phyloP scores from a whole-genome alignment of 495 filamentous ascomycete genomes.

The Penicillium soppii region DNA sequence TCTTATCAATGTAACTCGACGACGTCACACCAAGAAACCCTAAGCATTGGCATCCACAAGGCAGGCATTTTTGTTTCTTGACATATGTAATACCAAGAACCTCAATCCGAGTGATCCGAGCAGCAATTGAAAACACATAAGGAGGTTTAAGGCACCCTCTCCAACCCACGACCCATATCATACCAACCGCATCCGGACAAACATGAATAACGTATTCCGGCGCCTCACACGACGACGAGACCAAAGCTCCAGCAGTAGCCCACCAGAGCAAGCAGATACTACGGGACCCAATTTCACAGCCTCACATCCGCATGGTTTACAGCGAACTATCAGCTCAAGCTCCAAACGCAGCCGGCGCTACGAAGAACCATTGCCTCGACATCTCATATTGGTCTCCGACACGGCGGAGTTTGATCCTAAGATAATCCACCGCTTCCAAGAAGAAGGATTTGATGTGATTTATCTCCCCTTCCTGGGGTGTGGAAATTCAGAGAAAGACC shows the following conservation, averaged over 20 bases:
- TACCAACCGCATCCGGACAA: neutral
- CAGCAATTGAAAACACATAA: neutral
- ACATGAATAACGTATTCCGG: constrained; percentile 28
- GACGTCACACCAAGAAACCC: constrained; percentile 15
- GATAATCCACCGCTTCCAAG: constrained; percentile 54
- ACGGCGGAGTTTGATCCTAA: constrained; percentile 54
- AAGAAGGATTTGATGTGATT: constrained; percentile 63
- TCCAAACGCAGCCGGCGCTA: constrained; percentile 14
- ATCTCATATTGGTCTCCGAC: constrained; percentile 61
- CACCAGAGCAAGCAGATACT: neutral
- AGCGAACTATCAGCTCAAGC: constrained; percentile 13
- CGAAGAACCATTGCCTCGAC: constrained; percentile 23
- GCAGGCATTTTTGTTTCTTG: constrained; percentile 16
- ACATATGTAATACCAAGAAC: constrained; percentile 17
- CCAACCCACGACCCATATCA: neutral
- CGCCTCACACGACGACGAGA: constrained; percentile 18
- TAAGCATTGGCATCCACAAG: constrained; percentile 19
- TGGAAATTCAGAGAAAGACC: constrained; percentile 38
- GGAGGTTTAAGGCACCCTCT: neutral
- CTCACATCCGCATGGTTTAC: constrained; percentile 9
- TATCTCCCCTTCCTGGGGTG: constrained; percentile 56
- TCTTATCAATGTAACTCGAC: constrained; percentile 21
- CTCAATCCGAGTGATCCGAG: neutral
- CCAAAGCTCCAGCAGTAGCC: constrained; percentile 9
- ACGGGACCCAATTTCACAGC: constrained; percentile 1